Base-by-base conservation (phyloP, 2,329 filamentous ascomycete genomes). In the Fusarium sp. region DNA sequence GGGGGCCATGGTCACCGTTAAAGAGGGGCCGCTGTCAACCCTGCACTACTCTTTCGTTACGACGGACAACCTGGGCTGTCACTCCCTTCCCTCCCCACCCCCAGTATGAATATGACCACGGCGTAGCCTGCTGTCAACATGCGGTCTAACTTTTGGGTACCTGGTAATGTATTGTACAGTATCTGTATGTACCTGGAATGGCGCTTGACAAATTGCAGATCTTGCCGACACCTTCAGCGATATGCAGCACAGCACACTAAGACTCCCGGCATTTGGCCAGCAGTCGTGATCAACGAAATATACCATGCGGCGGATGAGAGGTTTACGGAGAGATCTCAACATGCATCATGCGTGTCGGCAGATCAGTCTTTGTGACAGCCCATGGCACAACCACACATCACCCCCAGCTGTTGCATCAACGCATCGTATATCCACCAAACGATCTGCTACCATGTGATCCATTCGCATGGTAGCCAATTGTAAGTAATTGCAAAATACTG, bases 381-480 rank as follows among this genome's bases (percentile, higher is more conserved):
- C 47, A 55, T 24, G 32, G 34, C 41, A 48, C 40, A 52, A 30
- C 53, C 48, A 51, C 24, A 59, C 40, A 56, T 65, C 47, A 38
- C 48, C 49, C 22, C n/a, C 38, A 56, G 52, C 51, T 43, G 29
- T 38, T 29, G 51, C 61, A 46, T 44, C 46, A 48, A 55, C 22
- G n/a, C 54, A 60, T 58, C 44, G 30, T 45, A 57, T 57, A 69
- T 45, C 45, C 55, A 46, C 67, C 52, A 57, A 48, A 51, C 47
- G 58, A 63, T 56, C 55, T 56, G 63, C 56, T 59, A 62, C 49
- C 71, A 71, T 75, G 69, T 73, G 69, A 74, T 70, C 67, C 69
- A 73, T 67, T 61, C 58, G 67, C 58, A 62, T 66, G 73, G 69
- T 67, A 53, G 63, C 69, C 71, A 75, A 75, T 73, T 59, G 57